Conservation (phyloP, 2,329 filamentous ascomycete genomes). For the Pseudonectria buxi region DNA sequence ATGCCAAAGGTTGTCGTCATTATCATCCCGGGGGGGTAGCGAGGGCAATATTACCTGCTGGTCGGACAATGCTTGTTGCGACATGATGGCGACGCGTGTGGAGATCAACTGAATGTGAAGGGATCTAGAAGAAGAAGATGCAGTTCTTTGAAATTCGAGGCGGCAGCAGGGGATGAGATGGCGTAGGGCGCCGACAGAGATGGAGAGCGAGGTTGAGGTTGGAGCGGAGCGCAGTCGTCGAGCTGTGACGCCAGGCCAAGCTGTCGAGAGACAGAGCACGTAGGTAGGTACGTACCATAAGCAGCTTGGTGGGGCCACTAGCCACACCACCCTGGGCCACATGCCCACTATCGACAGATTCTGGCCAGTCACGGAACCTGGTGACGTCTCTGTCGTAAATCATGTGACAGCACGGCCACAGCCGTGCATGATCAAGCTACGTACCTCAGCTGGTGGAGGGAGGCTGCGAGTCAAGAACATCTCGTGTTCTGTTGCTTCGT, state of each 20-base stretch:
- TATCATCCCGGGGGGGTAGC: neutral
- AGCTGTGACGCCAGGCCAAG: conserved; percentile 25
- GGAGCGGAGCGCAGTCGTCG: conserved; percentile 13
- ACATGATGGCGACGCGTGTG: conserved; percentile 57
- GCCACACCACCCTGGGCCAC: conserved; percentile 13
- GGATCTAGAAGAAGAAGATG: conserved; percentile 1
- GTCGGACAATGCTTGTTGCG: conserved; percentile 94
- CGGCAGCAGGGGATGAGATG: conserved; percentile 13
- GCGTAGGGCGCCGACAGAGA: conserved; percentile 16
- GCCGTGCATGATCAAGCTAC: conserved; percentile 9
- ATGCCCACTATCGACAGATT: conserved; percentile 5
- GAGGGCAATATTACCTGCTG: conserved; percentile 63
- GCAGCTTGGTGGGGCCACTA: conserved; percentile 6
- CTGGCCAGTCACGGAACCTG: conserved; percentile 10
- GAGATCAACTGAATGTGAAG: conserved; percentile 6
- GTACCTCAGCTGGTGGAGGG: conserved; percentile 6
- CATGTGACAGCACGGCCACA: conserved; percentile 28
- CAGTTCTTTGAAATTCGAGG: conserved; percentile 2
- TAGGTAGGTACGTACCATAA: conserved; percentile 2
- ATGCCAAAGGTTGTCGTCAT: conserved; percentile 14
- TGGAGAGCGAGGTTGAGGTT: conserved; percentile 8
- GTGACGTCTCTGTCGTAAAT: conserved; percentile 16
- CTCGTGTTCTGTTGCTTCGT: conserved; percentile 16
- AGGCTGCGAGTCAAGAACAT: too few relatives aligned
- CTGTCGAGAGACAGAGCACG: conserved; percentile 4